Base-by-base conservation (phyloP, 2,329 filamentous ascomycete species). In the Sporothrix curviconia region DNA sequence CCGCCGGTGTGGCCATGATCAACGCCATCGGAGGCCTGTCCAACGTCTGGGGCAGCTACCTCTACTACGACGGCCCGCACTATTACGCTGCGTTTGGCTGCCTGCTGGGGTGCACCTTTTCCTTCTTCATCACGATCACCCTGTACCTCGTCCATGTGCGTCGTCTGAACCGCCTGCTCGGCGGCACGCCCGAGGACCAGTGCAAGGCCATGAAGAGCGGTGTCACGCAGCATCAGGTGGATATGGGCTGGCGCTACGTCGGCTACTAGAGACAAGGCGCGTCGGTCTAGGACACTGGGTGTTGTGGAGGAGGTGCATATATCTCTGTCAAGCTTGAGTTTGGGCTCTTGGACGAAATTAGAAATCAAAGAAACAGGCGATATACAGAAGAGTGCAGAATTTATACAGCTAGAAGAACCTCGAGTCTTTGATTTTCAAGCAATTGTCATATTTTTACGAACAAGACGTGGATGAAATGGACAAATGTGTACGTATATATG, bases 1-100 rank as follows among this genome's bases (percentile, higher is more conserved):
- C 74, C 0, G 73, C 71, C 1, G 73, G 70, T 3, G 69, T 67
- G 2, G 74, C 74, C 4, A 56, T 75, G 17, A 69, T 75, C 51
- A 76, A 76, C 62, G 57, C 66, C n/a, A 67, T 72, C 28, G 68
- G 68, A 15, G 68, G 68, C 30, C 67, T 65, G 0, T 66, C 68
- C 8, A 71, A 70, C 59, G 70, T 71, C 42, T 71, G 68, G 66
- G 66, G 68, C 14, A 68, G 66, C 0, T 72, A 72, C 51, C 57
- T 72, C n/a, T 72, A 71, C 60, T 59, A 63, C 53, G 47, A 40
- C 12, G 37, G 56, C 4, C 64, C 64, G n/a, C 63, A 60, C 17
- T 66, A 64, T 43, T 63, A 59, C 37, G 61, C 60, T n/a, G 64
- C 64, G 3, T 66, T 64, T 40, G 63, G 60, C 7, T 43, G 54